Percentiles rank a stretch among this genome's conserved stretches.
Evolutionary conservation across 352 stramenopile genomes (phyloP).

Genomic region (Pythium rhizo-oryzae): DNA sequence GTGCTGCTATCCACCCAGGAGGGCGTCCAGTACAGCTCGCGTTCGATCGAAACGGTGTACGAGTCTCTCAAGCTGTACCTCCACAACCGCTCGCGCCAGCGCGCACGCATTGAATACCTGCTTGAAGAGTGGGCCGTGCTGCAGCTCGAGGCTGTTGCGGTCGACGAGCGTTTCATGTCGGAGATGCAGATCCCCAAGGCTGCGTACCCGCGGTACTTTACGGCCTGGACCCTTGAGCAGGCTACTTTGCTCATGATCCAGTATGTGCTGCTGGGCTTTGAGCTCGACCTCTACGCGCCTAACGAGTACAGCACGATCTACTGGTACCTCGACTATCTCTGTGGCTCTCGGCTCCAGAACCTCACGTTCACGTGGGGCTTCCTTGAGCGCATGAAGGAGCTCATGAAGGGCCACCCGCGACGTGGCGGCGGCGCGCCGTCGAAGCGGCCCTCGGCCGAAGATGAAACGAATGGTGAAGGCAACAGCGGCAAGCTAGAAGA

Average conservation of each 20-base stretch:
- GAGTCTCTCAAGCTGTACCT: constrained; percentile 84
- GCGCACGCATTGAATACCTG: constrained; percentile 77
- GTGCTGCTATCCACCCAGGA: constrained; percentile 87
- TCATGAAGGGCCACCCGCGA: constrained; percentile 36
- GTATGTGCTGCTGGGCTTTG: constrained; percentile 73
- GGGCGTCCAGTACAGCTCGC: constrained; percentile 73
- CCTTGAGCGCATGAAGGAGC: constrained; percentile 80
- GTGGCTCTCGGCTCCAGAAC: constrained; percentile 83
- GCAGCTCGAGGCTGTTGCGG: constrained; percentile 64
- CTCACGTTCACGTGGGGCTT: constrained; percentile 81
- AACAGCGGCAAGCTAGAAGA: constrained; percentile 29
- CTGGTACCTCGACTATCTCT: constrained; percentile 89
- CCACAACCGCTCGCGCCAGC: constrained; percentile 82
- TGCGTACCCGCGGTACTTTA: constrained; percentile 80
- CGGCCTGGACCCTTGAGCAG: constrained; percentile 80
- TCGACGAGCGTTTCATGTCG: constrained; percentile 80
- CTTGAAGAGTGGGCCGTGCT: constrained; percentile 82
- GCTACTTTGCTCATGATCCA: constrained; percentile 77
- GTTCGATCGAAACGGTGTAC: constrained; percentile 82
- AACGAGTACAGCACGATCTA: constrained; percentile 76
- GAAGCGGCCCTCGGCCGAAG: neutral
- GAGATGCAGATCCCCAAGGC: constrained; percentile 88
- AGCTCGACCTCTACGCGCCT: constrained; percentile 78
- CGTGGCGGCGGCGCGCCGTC: neutral
- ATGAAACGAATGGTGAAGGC: neutral